These are phyloP conservation scores for Silybum marianum DNA, from an alignment of 129 eudicot species.

Conservation along the genomic window DNA sequence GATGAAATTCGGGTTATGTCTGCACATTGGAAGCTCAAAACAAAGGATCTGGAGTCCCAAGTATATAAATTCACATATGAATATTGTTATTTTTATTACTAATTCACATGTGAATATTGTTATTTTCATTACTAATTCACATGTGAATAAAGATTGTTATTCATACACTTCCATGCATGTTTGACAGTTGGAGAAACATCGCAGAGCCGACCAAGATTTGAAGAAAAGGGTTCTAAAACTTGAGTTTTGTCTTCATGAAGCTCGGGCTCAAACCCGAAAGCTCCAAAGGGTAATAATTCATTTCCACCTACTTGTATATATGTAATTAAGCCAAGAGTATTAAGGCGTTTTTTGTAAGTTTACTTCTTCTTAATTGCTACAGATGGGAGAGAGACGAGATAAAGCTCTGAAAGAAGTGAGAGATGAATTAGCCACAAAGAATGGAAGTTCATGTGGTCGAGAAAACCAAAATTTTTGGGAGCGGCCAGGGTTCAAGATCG, in stretches of 20 bases:
- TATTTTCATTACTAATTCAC: background rate
- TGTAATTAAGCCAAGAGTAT: too few species aligned
- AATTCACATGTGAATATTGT: background rate
- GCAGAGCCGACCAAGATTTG: conserved; percentile 89
- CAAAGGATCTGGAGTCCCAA: conserved; percentile 85
- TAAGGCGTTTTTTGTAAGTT: background rate
- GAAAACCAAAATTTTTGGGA: conserved; percentile 78
- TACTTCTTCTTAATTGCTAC: background rate
- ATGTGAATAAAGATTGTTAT: background rate
- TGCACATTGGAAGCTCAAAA: conserved; percentile 90
- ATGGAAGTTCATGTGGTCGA: conserved; percentile 27
- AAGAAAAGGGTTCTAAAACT: conserved; percentile 84
- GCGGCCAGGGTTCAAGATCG: conserved; percentile 70
- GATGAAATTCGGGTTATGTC: conserved; percentile 78
- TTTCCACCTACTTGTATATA: background rate
- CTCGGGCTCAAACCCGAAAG: conserved; percentile 96
- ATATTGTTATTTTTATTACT: background rate
- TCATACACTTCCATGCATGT: background rate
- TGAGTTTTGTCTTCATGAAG: conserved; percentile 97
- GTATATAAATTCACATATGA: conserved; percentile 34
- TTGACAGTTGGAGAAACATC: conserved; percentile 87
- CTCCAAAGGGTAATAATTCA: conserved; percentile 72
- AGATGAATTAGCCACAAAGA: conserved; percentile 66
- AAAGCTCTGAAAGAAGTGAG: conserved; percentile 72
- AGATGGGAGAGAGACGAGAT: conserved; percentile 94